Evolutionary conservation across 257 asterid genomes (phyloP), one percentile per base, ranked within the genome.

Genomic region (Przewalskia tangutica): DNA sequence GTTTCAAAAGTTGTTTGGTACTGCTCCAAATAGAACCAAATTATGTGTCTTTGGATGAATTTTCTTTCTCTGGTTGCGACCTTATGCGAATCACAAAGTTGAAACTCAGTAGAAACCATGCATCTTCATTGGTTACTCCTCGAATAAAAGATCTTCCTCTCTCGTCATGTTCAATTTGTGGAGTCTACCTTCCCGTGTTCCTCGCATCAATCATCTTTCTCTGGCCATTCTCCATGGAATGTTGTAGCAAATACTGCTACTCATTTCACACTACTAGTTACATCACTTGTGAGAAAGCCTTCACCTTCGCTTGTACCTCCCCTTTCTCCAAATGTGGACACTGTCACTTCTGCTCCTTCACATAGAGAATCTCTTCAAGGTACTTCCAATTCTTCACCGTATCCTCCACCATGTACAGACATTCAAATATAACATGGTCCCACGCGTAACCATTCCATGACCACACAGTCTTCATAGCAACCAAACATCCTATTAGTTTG

Each of bases 51-150:
- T 83, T 55, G 70, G 88, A 1, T 85, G 83, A 6, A 6, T 63
- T 0, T 85, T 77, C 2, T 85, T 20, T 9, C 86, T 77, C 0
- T 85, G 84, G 83, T 17, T 85, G 10, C 44, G 56, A 3, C 85
- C 79, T 0, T 83, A 83, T 14, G 0, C 71, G 0, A 2, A 12
- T 2, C 58, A 80, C 9, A 83, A 85, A 44, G 67, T 83, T 1
- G 44, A 23, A 1, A 12, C 59, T 1, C 38, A 10, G 16, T 83
- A 71, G 3, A 8, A 1, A 0, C 71, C 84, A 1, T 85, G 77
- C 32, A 36, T 76, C 3, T 71, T 71, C 16, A 7, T 84, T 0
- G 83, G 83, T 1, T 81, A 81, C 11, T 84, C 77, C 3, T 79
- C 34, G 0, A n/a, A 81, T 3, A n/a, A 6, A n/a, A 27, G 7